Conservation (phyloP, 1,284 basidiomycete genomes). For the Sporisorium scitamineum region DNA sequence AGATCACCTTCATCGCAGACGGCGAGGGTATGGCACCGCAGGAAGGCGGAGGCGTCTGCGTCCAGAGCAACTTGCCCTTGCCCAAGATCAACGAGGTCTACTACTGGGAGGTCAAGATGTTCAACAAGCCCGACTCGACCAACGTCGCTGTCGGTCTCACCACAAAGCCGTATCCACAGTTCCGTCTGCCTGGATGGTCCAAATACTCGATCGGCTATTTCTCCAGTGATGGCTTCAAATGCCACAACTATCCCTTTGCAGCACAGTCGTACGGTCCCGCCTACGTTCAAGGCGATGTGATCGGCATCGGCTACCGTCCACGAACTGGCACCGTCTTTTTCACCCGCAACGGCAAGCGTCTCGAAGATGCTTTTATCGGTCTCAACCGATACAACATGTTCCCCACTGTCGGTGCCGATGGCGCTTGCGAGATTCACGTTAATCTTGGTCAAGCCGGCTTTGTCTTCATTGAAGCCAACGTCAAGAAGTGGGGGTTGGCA, state of each 20-base stretch:
- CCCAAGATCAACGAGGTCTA: conserved; percentile 69
- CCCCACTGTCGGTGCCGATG: conserved; percentile 67
- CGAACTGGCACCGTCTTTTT: conserved; percentile 68
- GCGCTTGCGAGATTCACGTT: conserved; percentile 66
- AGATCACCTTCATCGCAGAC: conserved; percentile 68
- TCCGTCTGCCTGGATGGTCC: conserved; percentile 76
- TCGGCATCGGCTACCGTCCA: conserved; percentile 67
- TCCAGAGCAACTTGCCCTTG: conserved; percentile 67
- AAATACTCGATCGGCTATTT: conserved; percentile 96
- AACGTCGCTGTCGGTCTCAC: conserved; percentile 65
- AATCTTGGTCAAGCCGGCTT: conserved; percentile 69
- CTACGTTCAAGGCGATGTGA: conserved; percentile 81
- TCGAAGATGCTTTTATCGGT: conserved; percentile 67
- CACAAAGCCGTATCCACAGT: conserved; percentile 68
- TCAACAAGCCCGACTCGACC: conserved; percentile 66
- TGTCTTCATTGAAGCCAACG: conserved; percentile 69
- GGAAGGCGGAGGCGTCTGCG: conserved; percentile 67
- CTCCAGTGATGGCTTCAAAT: conserved; percentile 91
- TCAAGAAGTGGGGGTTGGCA: conserved; percentile 69
- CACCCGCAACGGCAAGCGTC: conserved; percentile 66
- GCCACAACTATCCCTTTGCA: conserved; percentile 96
- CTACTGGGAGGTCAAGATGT: conserved; percentile 70
- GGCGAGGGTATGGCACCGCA: conserved; percentile 67
- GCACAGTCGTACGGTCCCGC: conserved; percentile 84
- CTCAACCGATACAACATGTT: conserved; percentile 67